These are phyloP conservation scores for Zanthoxylum bungeanum DNA, from an alignment of 345 rosid genomes.

Conservation along the genomic window DNA sequence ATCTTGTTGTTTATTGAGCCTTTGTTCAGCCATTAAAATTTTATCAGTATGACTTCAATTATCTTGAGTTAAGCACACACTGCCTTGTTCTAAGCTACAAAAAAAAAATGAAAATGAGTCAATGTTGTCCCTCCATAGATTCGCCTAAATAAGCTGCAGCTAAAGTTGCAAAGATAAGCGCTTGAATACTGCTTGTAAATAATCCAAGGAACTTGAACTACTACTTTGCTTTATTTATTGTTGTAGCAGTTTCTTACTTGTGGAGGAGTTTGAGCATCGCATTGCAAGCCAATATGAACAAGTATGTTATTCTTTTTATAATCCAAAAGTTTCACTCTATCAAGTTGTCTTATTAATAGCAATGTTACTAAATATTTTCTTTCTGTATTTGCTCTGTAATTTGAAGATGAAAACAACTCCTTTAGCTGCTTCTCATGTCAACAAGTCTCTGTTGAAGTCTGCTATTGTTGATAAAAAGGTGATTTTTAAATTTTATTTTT, in stretches of 20 bases:
- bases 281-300: constrained; percentile 57
- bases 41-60: too few species aligned
- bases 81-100: too few species aligned
- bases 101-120: too few species aligned
- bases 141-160: too few species aligned
- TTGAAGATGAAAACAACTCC: constrained; percentile 46
- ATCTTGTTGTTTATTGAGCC: neutral
- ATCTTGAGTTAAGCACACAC: too few species aligned
- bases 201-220: too few species aligned
- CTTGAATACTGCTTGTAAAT: too few species aligned
- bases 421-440: constrained; percentile 42
- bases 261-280: constrained; percentile 83
- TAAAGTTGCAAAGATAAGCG: too few species aligned
- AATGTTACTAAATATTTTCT: neutral
- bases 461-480: constrained; percentile 53
- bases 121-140: too few species aligned
- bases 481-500: constrained; percentile 17
- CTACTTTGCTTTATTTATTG: too few species aligned
- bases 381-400: constrained; percentile 14
- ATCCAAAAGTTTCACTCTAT: constrained; percentile 4
- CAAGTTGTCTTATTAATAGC: neutral
- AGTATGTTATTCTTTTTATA: constrained; percentile 41
- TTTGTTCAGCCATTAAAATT: neutral
- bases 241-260: too few species aligned
- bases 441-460: constrained; percentile 43